Base-by-base conservation (phyloP, 176 grass and related monocot species). In the Olyra latifolia region DNA sequence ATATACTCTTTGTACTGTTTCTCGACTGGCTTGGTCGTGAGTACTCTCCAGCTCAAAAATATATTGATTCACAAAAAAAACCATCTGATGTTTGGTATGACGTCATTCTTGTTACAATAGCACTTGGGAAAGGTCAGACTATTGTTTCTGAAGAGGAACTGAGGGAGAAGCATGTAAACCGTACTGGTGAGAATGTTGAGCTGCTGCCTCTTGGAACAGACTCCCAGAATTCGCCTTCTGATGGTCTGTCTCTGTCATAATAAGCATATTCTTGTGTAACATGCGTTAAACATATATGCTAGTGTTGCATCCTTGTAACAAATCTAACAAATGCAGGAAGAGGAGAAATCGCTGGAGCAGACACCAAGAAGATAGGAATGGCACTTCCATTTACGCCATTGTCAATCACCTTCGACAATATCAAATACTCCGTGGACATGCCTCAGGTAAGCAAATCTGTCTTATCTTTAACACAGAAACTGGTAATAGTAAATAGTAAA, bases 1-100 rank as follows among this genome's bases (percentile, higher is more conserved):
- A 97, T 20, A 30, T 94, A 63, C 91, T 97, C 89, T 97, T 97
- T 16, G 12, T 97, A 82, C 35, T 91, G 24, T 97, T 97, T 71
- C 94, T 97, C n/a, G 82, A 97, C 74, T 91, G 89, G 91, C 94
- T 97, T 59, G 94, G 72, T 16, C 94, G 94, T 97, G 82, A 97
- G 94, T 97, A 74, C 40, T 75, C 61, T 78, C 7, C 29, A 61
- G 27, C 71, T 39, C 1, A 56, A 69, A 20, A 54, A 28, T 35
- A 76, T 39, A 82, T 57, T 39, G 39, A 59, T 76, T 68, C 69
- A 55, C 39, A 62, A 80, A 67, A 16, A 57, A n/a, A n/a, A n/a
- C n/a, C n/a, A 59, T 25, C 63, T 57, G 35, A 22, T 49, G n/a
- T 29, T 58, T 72, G 66, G 59, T 11, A 27, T 90, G 23, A 90